Evolutionary conservation across 2,329 filamentous ascomycete species (phyloP), one percentile per base, ranked within the genome.

Genomic region (Beauveria rudraprayagi): DNA sequence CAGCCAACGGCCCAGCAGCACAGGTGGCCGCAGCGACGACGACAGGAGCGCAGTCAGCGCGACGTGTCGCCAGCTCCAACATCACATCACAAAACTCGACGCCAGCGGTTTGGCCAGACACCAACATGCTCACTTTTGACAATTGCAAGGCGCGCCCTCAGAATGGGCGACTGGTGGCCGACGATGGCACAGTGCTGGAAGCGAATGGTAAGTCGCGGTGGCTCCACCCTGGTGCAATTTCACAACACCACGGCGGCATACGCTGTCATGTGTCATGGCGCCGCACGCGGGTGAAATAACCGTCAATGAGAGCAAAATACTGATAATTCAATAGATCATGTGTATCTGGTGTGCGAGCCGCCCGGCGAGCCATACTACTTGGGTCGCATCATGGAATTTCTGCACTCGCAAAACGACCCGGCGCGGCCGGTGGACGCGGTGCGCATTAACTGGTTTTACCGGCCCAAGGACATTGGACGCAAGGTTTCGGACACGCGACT

Each of bases 331-430:
- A 16, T 22, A 86, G 83, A 85, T 75, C 82, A 97, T 78, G 91
- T 96, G 67, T 99, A 97, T 79, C 85, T 97, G 65, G 89, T 99
- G 65, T 97, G 92, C 76, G 94, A 99, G 76, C 94, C 94, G 56
- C 94, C 94, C 17, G 94, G 94, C 58, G 94, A 99, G 76, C 94
- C 94, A 60, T 99, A 99, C 77, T 99, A 99, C 74, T 80, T 99
- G 66, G 94, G 90, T 65, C 90, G 94, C 68, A 94, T 99, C 73
- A 99, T 99, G 94, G 93, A 99, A 74, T 97, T 97, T 72, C 79
- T 97, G 68, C 91, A 96, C 70, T 78, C 82, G 70, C 86, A 92
- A 68, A 91, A 93, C 70, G 84, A 92, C 72, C 76, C 80, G 41
- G 81, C 80, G 60, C 84, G 86, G 62, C 87, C 89, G 1, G 86